Evolutionary conservation across 495 filamentous ascomycete genomes (phyloP).

Genomic region (Penicillium crystallinum): DNA sequence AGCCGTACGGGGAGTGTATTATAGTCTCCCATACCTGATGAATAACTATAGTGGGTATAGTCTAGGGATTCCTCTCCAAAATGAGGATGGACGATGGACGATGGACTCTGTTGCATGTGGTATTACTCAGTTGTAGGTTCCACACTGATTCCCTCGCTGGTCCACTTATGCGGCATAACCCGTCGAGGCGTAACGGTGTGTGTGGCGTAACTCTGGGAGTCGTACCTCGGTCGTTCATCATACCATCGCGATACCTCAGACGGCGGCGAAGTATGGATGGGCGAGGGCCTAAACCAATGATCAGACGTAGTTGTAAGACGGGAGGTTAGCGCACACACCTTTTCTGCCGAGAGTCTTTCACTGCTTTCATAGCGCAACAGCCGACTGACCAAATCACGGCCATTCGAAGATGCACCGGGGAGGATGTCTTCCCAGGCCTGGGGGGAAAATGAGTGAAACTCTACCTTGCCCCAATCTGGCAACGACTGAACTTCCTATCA

Average conservation of each 20-base stretch:
- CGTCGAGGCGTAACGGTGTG: background rate
- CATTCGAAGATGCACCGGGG: slow-evolving; percentile 41
- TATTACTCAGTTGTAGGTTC: background rate
- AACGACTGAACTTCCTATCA: slow-evolving; percentile 48
- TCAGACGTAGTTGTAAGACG: slow-evolving; percentile 13
- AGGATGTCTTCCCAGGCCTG: slow-evolving; percentile 52
- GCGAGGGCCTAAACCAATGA: slow-evolving; percentile 26
- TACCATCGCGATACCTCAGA: slow-evolving; percentile 9
- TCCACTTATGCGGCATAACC: slow-evolving; percentile 3
- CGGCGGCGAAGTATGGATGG: slow-evolving; percentile 35
- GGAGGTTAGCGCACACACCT: slow-evolving; percentile 33
- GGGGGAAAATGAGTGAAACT: slow-evolving; percentile 50
- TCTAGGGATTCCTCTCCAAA: too few relatives aligned
- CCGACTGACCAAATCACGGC: slow-evolving; percentile 48
- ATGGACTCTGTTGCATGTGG: too few relatives aligned
- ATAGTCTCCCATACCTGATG: too few relatives aligned
- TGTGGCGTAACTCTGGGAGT: background rate
- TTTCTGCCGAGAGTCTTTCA: slow-evolving; percentile 42
- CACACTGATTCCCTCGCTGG: background rate
- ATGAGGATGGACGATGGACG: too few relatives aligned
- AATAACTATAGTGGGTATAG: too few relatives aligned
- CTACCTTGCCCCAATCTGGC: slow-evolving; percentile 64
- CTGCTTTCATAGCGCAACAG: slow-evolving; percentile 55
- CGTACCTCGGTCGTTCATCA: background rate
- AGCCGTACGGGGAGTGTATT: too few relatives aligned